Evolutionary conservation across 164 flowering plant species (phyloP), one percentile per base, ranked within the genome.

Genomic region (Chimonanthus praecox): DNA sequence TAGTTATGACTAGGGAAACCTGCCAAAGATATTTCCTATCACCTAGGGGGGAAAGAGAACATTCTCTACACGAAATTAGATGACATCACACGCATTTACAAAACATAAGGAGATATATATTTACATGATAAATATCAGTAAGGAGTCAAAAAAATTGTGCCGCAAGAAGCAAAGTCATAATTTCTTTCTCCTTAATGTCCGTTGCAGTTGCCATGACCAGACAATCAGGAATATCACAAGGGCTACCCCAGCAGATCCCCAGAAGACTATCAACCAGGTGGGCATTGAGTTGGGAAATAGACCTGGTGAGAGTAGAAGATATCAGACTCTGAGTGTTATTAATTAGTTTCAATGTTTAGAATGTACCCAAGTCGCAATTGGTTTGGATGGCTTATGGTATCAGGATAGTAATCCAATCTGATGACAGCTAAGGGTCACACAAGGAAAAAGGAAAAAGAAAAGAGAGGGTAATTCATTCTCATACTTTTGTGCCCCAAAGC

Each of bases 201-300:
- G 83, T 68, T 88, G 94, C 46, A 85, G 77, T 74, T 89, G 90
- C 96, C 97, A 92, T 15, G 95, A 86, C 99, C 99, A 96, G 4
- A 78, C 74, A 33, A 78, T 50, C 74, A 96, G 69, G 79, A 88
- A 89, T 21, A 83, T 5, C 64, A 86, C 51, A 11, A 96, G 81
- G 58, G 76, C 78, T 48, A 78, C 71, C 45, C 88, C 94, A 49
- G 80, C 81, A 4, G 83, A 80, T 18, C 74, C 72, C 99, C 99
- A 96, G 75, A 92, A 88, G 51, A 82, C 71, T 15, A 87, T 86
- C 82, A 96, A 71, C 98, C 95, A 88, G 3, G 77, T 46, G 21
- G 99, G 97, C 98, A 94, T 94, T 47, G 92, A 66, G 46, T 85
- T 84, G 49, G 97, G 97, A 83, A 87, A 96, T 64, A 96, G 75